Evolutionary conservation across 495 filamentous ascomycete genomes (phyloP).

Genomic region (Xylaria scruposa): DNA sequence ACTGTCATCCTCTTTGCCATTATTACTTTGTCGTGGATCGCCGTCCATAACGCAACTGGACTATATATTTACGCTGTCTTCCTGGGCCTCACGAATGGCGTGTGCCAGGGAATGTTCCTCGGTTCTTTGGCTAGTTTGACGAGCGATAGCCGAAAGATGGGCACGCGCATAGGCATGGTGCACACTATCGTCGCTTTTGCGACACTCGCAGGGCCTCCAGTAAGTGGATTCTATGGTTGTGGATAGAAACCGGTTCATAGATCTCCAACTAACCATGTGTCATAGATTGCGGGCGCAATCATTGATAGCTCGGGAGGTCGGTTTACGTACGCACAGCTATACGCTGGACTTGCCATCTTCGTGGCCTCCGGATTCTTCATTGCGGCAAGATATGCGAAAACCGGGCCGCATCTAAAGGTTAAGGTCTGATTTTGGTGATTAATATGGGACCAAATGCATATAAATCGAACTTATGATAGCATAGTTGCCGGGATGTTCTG

Average conservation of each 20-base stretch:
- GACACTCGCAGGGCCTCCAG: not conserved
- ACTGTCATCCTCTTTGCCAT: slow-evolving; percentile 40
- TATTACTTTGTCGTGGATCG: slow-evolving; percentile 49
- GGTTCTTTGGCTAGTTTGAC: slow-evolving; percentile 49
- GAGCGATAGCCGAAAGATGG: slow-evolving; percentile 50
- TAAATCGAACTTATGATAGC: not conserved
- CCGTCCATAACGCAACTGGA: slow-evolving; percentile 41
- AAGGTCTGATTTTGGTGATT: not conserved
- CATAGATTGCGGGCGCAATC: slow-evolving; percentile 52
- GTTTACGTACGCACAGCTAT: slow-evolving; percentile 51
- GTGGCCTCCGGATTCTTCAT: slow-evolving; percentile 31
- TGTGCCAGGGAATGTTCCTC: slow-evolving; percentile 48
- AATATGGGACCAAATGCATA: not conserved
- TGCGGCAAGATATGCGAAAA: slow-evolving; percentile 5
- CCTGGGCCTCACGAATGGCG: slow-evolving; percentile 49
- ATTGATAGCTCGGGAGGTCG: slow-evolving; percentile 45
- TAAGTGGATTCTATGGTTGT: slow-evolving; percentile 34
- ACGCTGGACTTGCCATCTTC: slow-evolving; percentile 47
- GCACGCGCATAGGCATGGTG: slow-evolving; percentile 31
- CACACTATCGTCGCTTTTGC: slow-evolving; percentile 1
- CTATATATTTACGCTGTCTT: slow-evolving; percentile 53
- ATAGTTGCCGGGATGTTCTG: not conserved
- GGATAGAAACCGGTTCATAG: not conserved
- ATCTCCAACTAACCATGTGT: slow-evolving; percentile 25
- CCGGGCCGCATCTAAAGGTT: not conserved